A percentile compares a stretch with the other conserved stretches of the same genome.
These are phyloP conservation scores for Coniophora puteana DNA, from an alignment of 1,284 basidiomycete genomes.

Conservation along the genomic window DNA sequence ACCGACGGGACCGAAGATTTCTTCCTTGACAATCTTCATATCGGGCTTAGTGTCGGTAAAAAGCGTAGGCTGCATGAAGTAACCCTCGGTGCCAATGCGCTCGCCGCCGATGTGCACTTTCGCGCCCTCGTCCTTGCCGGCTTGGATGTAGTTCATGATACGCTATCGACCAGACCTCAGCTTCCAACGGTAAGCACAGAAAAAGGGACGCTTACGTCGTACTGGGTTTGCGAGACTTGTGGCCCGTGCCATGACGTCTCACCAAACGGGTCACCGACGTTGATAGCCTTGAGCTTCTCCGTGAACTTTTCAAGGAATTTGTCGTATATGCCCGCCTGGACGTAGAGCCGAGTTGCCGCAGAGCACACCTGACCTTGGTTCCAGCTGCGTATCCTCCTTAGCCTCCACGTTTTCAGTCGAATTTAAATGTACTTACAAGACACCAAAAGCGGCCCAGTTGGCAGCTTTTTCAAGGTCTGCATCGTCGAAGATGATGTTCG, in stretches of 20 bases:
- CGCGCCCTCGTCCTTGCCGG: conserved; percentile 66
- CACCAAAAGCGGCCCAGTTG: conserved; percentile 77
- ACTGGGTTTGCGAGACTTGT: conserved; percentile 56
- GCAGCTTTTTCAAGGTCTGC: conserved; percentile 78
- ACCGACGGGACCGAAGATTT: conserved; percentile 52
- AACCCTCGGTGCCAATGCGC: conserved; percentile 51
- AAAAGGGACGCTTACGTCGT: conserved; percentile 31
- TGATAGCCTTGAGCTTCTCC: conserved; percentile 39
- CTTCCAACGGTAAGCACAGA: not conserved
- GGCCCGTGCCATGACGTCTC: conserved; percentile 65
- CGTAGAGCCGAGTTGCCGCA: conserved; percentile 71
- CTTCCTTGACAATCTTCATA: conserved; percentile 69
- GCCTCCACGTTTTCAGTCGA: conserved; percentile 22
- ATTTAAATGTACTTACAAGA: conserved; percentile 47
- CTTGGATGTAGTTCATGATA: conserved; percentile 63
- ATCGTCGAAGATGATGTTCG: conserved; percentile 74
- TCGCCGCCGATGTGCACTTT: conserved; percentile 60
- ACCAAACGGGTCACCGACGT: conserved; percentile 65
- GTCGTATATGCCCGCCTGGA: conserved; percentile 63
- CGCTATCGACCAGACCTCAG: not conserved
- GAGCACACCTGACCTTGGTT: conserved; percentile 85
- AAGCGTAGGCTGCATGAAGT: conserved; percentile 56
- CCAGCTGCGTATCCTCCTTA: conserved; percentile 51
- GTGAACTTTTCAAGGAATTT: conserved; percentile 45
- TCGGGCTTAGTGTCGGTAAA: conserved; percentile 57